Percentiles rank a stretch among this genome's conserved stretches.
phyloP scores from a whole-genome alignment of 768 basidiomycete species.

The Panellus pusillus region DNA sequence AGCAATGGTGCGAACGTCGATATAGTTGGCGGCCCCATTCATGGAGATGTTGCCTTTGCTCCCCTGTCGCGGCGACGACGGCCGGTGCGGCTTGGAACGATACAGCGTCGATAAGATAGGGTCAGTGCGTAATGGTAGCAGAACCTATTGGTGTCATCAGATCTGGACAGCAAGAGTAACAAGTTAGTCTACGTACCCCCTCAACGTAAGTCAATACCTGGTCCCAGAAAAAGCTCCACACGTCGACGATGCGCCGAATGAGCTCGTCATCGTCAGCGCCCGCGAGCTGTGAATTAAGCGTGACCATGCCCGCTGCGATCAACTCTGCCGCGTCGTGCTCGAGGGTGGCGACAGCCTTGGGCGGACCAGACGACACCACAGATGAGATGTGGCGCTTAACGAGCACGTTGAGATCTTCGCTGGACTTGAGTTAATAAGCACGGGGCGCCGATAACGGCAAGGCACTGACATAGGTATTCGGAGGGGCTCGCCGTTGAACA shows the following conservation, averaged over 20 bases:
- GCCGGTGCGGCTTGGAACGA: conserved; percentile 58
- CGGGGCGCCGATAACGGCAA: background rate
- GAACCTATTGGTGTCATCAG: conserved; percentile 27
- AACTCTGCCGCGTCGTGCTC: conserved; percentile 81
- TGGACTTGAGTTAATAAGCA: conserved; percentile 28
- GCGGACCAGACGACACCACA: conserved; percentile 70
- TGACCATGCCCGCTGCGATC: conserved; percentile 87
- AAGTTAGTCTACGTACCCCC: conserved; percentile 54
- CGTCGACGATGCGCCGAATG: conserved; percentile 74
- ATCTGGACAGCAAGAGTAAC: background rate
- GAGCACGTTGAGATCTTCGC: conserved; percentile 85
- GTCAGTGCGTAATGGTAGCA: conserved; percentile 39
- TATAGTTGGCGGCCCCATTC: conserved; percentile 47
- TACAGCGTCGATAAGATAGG: conserved; percentile 66
- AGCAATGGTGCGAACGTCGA: conserved; percentile 82
- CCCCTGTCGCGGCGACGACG: conserved; percentile 51
- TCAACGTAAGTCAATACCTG: conserved; percentile 85
- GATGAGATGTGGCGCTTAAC: conserved; percentile 77
- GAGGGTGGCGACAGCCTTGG: conserved; percentile 70
- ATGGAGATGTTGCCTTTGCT: conserved; percentile 43
- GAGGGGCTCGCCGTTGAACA: conserved; percentile 90
- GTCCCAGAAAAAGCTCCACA: conserved; percentile 95
- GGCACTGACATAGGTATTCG: conserved; percentile 73
- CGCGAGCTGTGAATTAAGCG: conserved; percentile 80
- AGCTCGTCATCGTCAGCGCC: conserved; percentile 79